Percentiles rank a stretch among this genome's conserved stretches.
These are phyloP conservation scores for Phytophthora hybrid DNA, from an alignment of 352 stramenopile species.

Conservation along the genomic window DNA sequence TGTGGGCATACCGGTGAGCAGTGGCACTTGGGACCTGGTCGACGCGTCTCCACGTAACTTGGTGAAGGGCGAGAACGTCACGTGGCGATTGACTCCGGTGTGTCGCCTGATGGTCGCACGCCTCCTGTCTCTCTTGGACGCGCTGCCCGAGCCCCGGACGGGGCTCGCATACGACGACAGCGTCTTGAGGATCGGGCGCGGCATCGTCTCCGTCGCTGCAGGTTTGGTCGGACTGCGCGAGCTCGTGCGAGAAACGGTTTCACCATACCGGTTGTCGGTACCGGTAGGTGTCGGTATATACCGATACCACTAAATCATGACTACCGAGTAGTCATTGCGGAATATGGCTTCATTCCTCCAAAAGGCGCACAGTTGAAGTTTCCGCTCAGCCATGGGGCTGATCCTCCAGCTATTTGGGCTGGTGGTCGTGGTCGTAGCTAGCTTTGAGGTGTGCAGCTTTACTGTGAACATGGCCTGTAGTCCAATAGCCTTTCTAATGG, in stretches of 20 bases:
- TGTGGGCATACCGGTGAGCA: slow-evolving; percentile 26
- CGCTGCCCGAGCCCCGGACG: slow-evolving; percentile 15
- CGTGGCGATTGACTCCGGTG: slow-evolving; percentile 43
- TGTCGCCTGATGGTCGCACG: slow-evolving; percentile 39
- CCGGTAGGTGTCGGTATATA: too few relatives aligned
- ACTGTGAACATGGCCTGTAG: neutral
- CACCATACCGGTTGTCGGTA: neutral
- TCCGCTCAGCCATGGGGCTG: slow-evolving; percentile 20
- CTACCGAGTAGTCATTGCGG: neutral
- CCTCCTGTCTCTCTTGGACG: slow-evolving; percentile 28
- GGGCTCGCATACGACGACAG: slow-evolving; percentile 43
- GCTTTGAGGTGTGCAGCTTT: slow-evolving; percentile 23
- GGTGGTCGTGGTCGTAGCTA: slow-evolving; percentile 23
- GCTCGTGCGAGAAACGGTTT: neutral
- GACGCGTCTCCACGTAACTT: slow-evolving; percentile 45
- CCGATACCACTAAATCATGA: neutral
- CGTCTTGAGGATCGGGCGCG: slow-evolving; percentile 77
- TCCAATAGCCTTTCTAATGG: neutral
- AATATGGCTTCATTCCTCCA: slow-evolving; percentile 17
- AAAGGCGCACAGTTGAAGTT: slow-evolving; percentile 3
- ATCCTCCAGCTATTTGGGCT: slow-evolving; percentile 24
- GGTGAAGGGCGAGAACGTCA: slow-evolving; percentile 84
- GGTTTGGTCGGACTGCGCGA: neutral
- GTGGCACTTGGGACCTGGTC: slow-evolving; percentile 9
- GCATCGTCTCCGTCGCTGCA: slow-evolving; percentile 28